Conservation (phyloP, 805 yeast genomes). For the Nakazawaea populi region DNA sequence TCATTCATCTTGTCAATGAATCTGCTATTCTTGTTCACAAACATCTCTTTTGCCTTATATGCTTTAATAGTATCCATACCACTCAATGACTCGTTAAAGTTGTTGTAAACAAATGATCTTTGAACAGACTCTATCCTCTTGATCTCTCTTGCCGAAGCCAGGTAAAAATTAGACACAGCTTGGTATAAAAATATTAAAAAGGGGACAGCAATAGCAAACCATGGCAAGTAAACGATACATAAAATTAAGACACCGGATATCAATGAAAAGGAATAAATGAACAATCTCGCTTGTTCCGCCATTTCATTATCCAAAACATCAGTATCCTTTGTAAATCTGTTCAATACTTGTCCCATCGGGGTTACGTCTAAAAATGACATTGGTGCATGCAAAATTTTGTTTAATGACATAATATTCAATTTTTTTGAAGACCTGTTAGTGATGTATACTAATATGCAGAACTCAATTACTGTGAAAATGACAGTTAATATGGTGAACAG, state of each 20-base stretch:
- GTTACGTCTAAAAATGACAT: conserved; percentile 82
- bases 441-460: conserved; percentile 40
- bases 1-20: conserved; percentile 38
- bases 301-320: conserved; percentile 79
- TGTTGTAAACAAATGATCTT: conserved; percentile 42
- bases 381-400: conserved; percentile 64
- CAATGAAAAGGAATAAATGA: conserved; percentile 42
- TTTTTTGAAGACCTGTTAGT: conserved; percentile 48
- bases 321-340: conserved; percentile 83
- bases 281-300: conserved; percentile 62
- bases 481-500: conserved; percentile 48
- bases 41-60: conserved; percentile 28
- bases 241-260: conserved; percentile 26
- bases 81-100: conserved; percentile 41
- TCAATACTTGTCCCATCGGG: conserved; percentile 81
- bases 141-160: conserved; percentile 41
- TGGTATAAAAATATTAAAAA: conserved; percentile 34
- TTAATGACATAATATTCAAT: conserved; percentile 57
- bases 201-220: conserved; percentile 52
- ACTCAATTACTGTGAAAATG: conserved; percentile 35
- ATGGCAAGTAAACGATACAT: conserved; percentile 46
- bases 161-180: conserved; percentile 36
- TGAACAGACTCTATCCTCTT: conserved; percentile 43
- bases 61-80: conserved; percentile 44
- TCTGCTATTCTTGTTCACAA: conserved; percentile 30